Evolutionary conservation across 2,329 filamentous ascomycete genomes (phyloP), one percentile per base, ranked within the genome.

Genomic region (Ophiostoma montium): DNA sequence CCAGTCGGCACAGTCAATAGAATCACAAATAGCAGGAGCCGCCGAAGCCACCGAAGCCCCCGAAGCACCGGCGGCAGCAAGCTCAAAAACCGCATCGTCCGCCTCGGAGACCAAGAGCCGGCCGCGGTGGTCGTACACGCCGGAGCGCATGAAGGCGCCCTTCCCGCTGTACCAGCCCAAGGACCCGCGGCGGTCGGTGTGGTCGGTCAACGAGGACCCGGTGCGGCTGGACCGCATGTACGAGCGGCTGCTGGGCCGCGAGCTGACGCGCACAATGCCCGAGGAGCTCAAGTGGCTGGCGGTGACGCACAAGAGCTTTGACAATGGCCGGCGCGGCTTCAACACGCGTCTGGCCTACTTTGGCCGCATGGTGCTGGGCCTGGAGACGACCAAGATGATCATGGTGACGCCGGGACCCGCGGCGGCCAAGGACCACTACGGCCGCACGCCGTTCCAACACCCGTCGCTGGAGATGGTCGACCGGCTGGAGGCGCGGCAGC

Each of bases 241-340:
- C 65, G 72, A 76, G 56, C 72, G 72, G 48, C 75, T 96, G 57
- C 68, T 96, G 49, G 90, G 89, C 6, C 71, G 70, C 43, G 79
- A 75, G 42, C 86, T 85, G 50, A 77, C 84, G 57, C 76, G 75
- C 57, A 64, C 92, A 63, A 71, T 98, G 51, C 81, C 84, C 2
- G 89, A 95, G 15, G 90, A 98, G 68, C 73, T 92, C 54, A 96
- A 95, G 69, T 98, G 92, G 92, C 70, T 96, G 60, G 89, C 89
- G 30, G 78, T 98, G 50, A 98, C 92, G 56, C 92, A 96, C 66
- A 96, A 96, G 76, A 95, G 88, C 67, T 96, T 95, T 61, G 90
- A 98, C 63, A 88, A 96, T 62, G 92, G 89, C 47, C 75, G 87
- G 60, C 82, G 89, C 71, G 90, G 90, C 1, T 95, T 90, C 69